Percentiles rank a stretch among this genome's conserved stretches.
These are phyloP conservation scores for Candida mesenterica DNA, from an alignment of 1,139 yeast genomes.

Conservation along the genomic window DNA sequence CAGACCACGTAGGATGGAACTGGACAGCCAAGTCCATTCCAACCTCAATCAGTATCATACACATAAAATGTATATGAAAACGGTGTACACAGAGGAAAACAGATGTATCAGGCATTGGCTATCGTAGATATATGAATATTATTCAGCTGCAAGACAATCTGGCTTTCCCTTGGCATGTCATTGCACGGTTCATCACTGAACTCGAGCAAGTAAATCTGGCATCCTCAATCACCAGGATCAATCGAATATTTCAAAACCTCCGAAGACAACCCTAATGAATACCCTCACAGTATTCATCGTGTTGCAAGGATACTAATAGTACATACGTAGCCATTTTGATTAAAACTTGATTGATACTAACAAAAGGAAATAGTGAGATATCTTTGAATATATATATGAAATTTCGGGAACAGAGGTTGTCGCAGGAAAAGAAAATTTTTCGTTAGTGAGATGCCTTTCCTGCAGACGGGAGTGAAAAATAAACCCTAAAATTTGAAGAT, in stretches of 20 bases:
- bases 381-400: background rate
- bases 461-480: background rate
- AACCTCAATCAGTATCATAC: conserved; percentile 24
- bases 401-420: background rate
- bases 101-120: conserved; percentile 52
- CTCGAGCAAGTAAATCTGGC: conserved; percentile 9
- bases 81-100: conserved; percentile 45
- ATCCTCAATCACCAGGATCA: background rate
- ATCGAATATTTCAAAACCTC: conserved; percentile 8
- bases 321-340: conserved; percentile 22
- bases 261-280: conserved; percentile 2
- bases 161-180: conserved; percentile 39
- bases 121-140: conserved; percentile 25
- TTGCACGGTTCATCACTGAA: conserved; percentile 6
- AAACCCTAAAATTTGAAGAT: too few species aligned
- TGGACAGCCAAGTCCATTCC: conserved; percentile 49
- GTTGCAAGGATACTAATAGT: conserved; percentile 3
- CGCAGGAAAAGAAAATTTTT: background rate
- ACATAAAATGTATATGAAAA: conserved; percentile 3
- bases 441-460: too few species aligned
- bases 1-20: conserved; percentile 32
- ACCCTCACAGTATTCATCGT: background rate
- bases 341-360: conserved; percentile 4
- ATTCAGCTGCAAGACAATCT: conserved; percentile 47
- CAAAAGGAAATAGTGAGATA: background rate